Base-by-base conservation (phyloP, 1,139 yeast genomes). In the Saccharomyces hybrid region DNA sequence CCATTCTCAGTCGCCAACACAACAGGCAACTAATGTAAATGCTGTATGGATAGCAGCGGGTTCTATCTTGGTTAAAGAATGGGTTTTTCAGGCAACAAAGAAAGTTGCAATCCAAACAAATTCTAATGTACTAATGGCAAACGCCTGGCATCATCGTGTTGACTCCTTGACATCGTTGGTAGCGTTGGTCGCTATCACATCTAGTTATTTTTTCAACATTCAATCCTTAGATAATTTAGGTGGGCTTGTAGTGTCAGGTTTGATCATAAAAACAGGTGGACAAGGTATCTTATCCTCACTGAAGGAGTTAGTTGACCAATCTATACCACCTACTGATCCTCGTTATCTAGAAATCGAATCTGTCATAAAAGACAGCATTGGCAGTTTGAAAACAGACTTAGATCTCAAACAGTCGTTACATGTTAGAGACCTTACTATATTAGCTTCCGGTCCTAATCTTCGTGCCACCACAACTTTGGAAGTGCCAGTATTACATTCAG, bases 131-230 rank as follows among this genome's bases (percentile, higher is more conserved):
- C 77, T 93, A 54, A 84, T 89, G 51, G 99, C 99, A 5, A 93
- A 93, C 67, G 99, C 99, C 2, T 93, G 98, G 98, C 99, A 93
- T 69, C 99, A 93, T 67, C 79, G 99, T 59, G 91, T 93, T n/a
- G 99, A 93, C 69, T 86, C 96, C 1, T 71, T 93, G 62, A 95
- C 98, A 0, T 90, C 97, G 0, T 78, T 87, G 44, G 98, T 93
- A 8, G 98, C 99, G 0, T 79, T 91, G 27, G 79, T 84, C 4
- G 90, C 98, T 0, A 95, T 93, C 53, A 81, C 95, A 0, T 85
- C 95, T 2, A 96, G 97, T 31, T 84, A 86, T 60, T 73, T 88
- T 58, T 80, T 89, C 59, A 80, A 84, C 58, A 78, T 89, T 48
- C 83, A 82, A 46, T 89, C 97, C 86, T 74, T 93, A 54, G 99